These are phyloP conservation scores for Ceratocystiopsis minuta DNA, from an alignment of 2,329 filamentous ascomycete species.

Conservation along the genomic window DNA sequence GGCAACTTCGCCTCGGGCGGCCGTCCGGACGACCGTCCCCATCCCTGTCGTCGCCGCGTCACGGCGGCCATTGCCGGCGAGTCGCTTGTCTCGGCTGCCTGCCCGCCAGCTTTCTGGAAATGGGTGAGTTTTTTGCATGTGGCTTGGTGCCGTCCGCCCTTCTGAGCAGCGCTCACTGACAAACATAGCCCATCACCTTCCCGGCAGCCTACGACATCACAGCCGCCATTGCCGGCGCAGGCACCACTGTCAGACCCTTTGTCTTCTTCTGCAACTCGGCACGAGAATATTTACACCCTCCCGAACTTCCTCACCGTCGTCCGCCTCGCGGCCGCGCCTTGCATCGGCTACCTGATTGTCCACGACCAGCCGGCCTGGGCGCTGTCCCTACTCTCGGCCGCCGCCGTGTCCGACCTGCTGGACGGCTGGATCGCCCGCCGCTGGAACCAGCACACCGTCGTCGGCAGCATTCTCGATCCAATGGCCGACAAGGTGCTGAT, in stretches of 20 bases:
- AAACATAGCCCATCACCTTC: too few species aligned
- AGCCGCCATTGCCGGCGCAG: too few species aligned
- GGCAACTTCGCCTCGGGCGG: too few species aligned
- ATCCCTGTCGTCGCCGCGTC: too few species aligned
- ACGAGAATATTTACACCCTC: slow-evolving; percentile 93
- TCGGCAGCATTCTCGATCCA: slow-evolving; percentile 85
- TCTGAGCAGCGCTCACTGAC: too few species aligned
- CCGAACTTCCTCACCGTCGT: slow-evolving; percentile 85
- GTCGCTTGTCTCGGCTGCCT: too few species aligned
- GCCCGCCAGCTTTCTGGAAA: too few species aligned
- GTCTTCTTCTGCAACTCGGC: slow-evolving; percentile 14
- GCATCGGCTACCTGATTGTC: slow-evolving; percentile 76
- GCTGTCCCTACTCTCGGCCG: slow-evolving; percentile 76
- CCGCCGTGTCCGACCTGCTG: slow-evolving; percentile 75
- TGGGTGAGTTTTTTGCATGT: too few species aligned
- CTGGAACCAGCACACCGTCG: slow-evolving; percentile 80
- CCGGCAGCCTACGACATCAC: too few species aligned
- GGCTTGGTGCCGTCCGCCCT: too few species aligned
- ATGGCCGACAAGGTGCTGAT: slow-evolving; percentile 96
- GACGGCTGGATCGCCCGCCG: slow-evolving; percentile 86
- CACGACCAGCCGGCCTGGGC: slow-evolving; percentile 66
- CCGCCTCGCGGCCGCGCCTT: slow-evolving; percentile 63
- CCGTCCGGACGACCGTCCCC: too few species aligned
- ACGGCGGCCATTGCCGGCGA: too few species aligned
- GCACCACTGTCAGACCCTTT: background rate